Evolutionary conservation across 306 rosid genomes (phyloP).

Genomic region (Medicago ruthenica): DNA sequence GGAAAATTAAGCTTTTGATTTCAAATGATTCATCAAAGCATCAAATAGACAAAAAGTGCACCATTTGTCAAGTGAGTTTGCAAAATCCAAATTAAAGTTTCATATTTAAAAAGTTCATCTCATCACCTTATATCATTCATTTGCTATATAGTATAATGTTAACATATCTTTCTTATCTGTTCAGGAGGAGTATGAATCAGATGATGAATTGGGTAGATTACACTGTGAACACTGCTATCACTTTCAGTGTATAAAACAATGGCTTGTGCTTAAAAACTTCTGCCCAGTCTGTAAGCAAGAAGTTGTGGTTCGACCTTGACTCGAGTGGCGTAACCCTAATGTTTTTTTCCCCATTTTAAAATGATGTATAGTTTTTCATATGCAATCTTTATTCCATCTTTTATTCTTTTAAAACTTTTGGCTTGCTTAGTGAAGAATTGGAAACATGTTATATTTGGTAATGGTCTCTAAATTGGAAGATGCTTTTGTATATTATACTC

Average conservation of each 20-base stretch:
- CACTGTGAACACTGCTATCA: conserved; percentile 86
- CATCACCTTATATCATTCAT: not conserved
- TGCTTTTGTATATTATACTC: conserved; percentile 19
- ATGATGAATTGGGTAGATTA: conserved; percentile 88
- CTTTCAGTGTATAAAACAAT: conserved; percentile 77
- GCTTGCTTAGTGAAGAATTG: conserved; percentile 33
- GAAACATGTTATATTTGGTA: conserved; percentile 15
- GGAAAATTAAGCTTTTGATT: conserved; percentile 57
- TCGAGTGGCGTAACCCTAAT: conserved; percentile 34
- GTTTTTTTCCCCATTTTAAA: conserved; percentile 8
- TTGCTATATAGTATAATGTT: conserved; percentile 12
- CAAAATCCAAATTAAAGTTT: conserved; percentile 12
- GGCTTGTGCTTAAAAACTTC: conserved; percentile 85
- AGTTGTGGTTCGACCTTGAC: conserved; percentile 59
- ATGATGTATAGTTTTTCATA: conserved; percentile 71
- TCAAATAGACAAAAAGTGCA: conserved; percentile 78
- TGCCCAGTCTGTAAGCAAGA: conserved; percentile 94
- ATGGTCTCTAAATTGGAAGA: conserved; percentile 3
- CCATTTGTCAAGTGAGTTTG: conserved; percentile 83
- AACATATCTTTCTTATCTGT: conserved; percentile 27
- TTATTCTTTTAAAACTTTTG: conserved; percentile 36
- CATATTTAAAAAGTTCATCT: not conserved
- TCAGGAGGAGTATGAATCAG: conserved; percentile 89
- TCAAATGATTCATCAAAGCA: conserved; percentile 55
- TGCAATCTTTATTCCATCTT: conserved; percentile 42